phyloP scores from a whole-genome alignment of 2,329 filamentous ascomycete genomes.

The Endothia cerciana region DNA sequence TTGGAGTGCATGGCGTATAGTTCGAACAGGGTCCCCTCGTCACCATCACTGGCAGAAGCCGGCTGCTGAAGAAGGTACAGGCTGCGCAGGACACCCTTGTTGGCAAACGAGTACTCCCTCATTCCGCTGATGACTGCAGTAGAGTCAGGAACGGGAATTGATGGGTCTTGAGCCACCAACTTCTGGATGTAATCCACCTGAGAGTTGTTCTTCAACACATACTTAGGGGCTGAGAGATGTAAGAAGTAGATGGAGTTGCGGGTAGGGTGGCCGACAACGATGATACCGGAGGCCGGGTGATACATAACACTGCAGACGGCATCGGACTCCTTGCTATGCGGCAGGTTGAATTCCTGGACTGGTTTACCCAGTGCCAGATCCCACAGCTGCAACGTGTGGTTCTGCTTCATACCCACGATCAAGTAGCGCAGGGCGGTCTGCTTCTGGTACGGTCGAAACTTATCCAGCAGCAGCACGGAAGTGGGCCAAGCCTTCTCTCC shows the following conservation, averaged over 20 bases:
- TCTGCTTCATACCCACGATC: slow-evolving; percentile 98
- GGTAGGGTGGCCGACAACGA: slow-evolving; percentile 93
- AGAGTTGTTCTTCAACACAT: slow-evolving; percentile 79
- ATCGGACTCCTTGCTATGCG: slow-evolving; percentile 93
- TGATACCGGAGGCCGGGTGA: slow-evolving; percentile 88
- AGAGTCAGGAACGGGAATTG: slow-evolving; percentile 83
- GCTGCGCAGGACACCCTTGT: slow-evolving; percentile 85
- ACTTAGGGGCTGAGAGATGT: slow-evolving; percentile 91
- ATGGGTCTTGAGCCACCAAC: slow-evolving; percentile 71
- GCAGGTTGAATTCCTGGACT: slow-evolving; percentile 95
- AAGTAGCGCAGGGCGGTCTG: slow-evolving; percentile 90
- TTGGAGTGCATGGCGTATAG: slow-evolving; percentile 97
- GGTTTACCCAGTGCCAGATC: slow-evolving; percentile 93
- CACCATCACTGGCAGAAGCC: slow-evolving; percentile 63
- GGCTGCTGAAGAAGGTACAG: slow-evolving; percentile 82
- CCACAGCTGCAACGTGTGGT: slow-evolving; percentile 98
- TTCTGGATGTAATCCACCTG: slow-evolving; percentile 88
- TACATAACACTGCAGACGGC: slow-evolving; percentile 98
- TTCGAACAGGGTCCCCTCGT: slow-evolving; percentile 83
- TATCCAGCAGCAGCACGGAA: slow-evolving; percentile 94
- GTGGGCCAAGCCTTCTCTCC: slow-evolving; percentile 96
- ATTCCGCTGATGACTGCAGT: slow-evolving; percentile 98
- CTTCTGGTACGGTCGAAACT: slow-evolving; percentile 90
- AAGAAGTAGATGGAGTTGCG: slow-evolving; percentile 98
- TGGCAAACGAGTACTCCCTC: slow-evolving; percentile 89